Base-by-base conservation (phyloP, 192 early-diverging fungal genomes). In the Coemansia sp. region DNA sequence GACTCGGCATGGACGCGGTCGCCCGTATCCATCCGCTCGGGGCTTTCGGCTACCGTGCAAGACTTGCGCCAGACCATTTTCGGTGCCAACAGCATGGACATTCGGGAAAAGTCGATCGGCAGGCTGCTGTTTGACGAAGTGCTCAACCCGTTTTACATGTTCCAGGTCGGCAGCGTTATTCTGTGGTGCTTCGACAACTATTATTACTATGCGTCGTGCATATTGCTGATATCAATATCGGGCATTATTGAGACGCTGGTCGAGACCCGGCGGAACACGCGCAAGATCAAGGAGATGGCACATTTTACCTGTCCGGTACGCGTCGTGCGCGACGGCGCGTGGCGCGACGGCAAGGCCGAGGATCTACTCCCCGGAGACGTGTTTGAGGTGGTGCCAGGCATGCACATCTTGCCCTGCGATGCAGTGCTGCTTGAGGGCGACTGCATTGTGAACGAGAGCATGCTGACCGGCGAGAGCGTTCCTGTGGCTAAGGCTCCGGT, bases 281-380 rank as follows among this genome's bases (percentile, higher is more conserved):
- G 67, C 53, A 80, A 83, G 42, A 86, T 97, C 71, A 77, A 83
- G 30, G 85, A 94, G 49, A 89, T 99, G 88, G 86, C 89, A n/a
- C 83, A 82, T 8, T 93, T 95, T 50, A 82, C 81, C 28, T 96
- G 97, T 50, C 70, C 81, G 23, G 85, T 95, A 1, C 70, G 84
- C 14, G 81, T 91, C 0, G 85, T 84, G 55, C 85, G 94, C n/a
- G 60, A 76, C 25, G 68, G 77, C 6, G 42, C 50, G 14, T 85
- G 82, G 83, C 34, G 58, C 9, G 60, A 72, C 27, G 43, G 74
- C 25, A 35, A 17, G 11, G 86, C 87, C 3, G 83, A 85, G n/a
- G 88, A 96, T n/a, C 78, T 99, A 54, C 87, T 96, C 9, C 94
- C 95, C 11, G 97, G 97, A 23, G 97, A 99, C 64, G 78, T 99